phyloP scores from a whole-genome alignment of 495 filamentous ascomycete species.

The Aspergillus diversus region DNA sequence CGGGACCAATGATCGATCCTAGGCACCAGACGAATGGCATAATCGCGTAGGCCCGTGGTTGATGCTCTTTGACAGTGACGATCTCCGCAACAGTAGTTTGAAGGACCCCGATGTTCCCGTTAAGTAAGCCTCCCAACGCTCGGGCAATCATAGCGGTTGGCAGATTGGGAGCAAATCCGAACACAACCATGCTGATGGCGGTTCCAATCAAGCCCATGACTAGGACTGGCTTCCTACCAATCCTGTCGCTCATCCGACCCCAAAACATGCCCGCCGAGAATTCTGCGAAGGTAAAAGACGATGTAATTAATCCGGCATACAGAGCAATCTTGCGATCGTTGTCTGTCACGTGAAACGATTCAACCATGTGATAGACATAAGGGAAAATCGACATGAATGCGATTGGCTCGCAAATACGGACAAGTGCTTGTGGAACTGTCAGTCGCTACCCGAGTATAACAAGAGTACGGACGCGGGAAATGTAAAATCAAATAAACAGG shows the following conservation, averaged over 20 bases:
- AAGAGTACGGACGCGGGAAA: constrained; percentile 1
- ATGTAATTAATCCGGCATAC: constrained; percentile 96
- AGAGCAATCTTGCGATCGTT: constrained; percentile 80
- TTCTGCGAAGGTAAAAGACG: constrained; percentile 94
- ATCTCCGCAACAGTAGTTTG: constrained; percentile 95
- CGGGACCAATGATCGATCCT: constrained; percentile 87
- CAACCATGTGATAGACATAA: constrained; percentile 98
- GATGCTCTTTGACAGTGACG: constrained; percentile 87
- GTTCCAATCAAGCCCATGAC: constrained; percentile 87
- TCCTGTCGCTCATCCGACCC: constrained; percentile 88
- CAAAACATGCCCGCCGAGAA: constrained; percentile 88
- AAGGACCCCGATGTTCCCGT: constrained; percentile 94
- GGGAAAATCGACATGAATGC: constrained; percentile 99
- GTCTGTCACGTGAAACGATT: constrained; percentile 82
- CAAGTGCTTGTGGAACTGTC: constrained; percentile 67
- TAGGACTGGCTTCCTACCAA: constrained; percentile 91
- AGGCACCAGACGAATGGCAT: constrained; percentile 99
- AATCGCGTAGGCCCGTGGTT: constrained; percentile 89
- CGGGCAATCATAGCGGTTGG: constrained; percentile 83
- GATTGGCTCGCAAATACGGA: constrained; percentile 96
- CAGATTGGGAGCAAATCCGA: constrained; percentile 87
- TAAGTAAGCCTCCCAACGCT: constrained; percentile 87
- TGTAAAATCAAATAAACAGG: constrained; percentile 5
- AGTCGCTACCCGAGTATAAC: constrained; percentile 35
- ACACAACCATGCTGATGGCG: constrained; percentile 88